Conservation (phyloP, 2,329 filamentous ascomycete species). For the Ascochyta clinopodiicola region DNA sequence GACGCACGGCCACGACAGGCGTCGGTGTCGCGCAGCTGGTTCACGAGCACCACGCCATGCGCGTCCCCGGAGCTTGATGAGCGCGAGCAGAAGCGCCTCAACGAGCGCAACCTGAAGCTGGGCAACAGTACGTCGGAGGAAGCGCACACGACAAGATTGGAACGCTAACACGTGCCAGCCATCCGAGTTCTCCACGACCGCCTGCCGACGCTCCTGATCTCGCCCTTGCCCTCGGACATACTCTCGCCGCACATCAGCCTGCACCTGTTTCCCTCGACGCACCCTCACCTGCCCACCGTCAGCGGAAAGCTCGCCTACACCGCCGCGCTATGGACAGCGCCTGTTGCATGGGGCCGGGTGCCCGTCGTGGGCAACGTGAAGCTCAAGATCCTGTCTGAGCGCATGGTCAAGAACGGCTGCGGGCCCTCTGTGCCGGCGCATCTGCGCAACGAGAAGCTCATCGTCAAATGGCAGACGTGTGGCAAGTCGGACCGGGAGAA, state of each 20-base stretch:
- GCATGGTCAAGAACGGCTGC: constrained; percentile 70
- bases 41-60: constrained; percentile 50
- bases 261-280: constrained; percentile 73
- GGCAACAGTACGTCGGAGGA: constrained; percentile 60
- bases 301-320: constrained; percentile 89
- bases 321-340: constrained; percentile 93
- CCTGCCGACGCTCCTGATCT: constrained; percentile 66
- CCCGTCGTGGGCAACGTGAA: constrained; percentile 90
- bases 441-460: constrained; percentile 73
- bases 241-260: constrained; percentile 68
- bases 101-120: constrained; percentile 67
- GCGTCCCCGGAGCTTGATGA: constrained; percentile 30
- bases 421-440: constrained; percentile 49
- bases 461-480: constrained; percentile 86
- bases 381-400: constrained; percentile 85
- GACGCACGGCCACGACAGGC: constrained; percentile 40
- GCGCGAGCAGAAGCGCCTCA: constrained; percentile 57
- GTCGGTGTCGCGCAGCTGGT: constrained; percentile 51
- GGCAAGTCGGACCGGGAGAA: constrained; percentile 58
- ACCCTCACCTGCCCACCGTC: constrained; percentile 89
- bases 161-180: constrained; percentile 50
- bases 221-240: constrained; percentile 67
- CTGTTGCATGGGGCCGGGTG: constrained; percentile 92
- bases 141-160: not conserved
- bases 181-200: constrained; percentile 67